Conservation (phyloP, 495 filamentous ascomycete genomes). For the Cercophora samala region DNA sequence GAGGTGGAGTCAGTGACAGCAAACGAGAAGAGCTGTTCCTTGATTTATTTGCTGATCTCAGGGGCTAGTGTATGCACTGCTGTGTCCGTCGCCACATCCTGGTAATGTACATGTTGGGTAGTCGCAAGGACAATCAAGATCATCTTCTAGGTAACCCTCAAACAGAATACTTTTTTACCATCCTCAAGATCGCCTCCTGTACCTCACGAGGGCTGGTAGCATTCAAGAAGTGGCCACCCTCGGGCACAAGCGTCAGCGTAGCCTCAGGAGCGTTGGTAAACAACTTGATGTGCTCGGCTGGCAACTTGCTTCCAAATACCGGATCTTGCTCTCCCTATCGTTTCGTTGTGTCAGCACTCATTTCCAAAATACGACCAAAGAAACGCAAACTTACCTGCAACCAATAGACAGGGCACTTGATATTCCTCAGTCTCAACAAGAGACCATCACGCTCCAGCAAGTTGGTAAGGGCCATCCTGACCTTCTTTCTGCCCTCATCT, state of each 20-base stretch:
- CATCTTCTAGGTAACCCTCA: too few relatives aligned
- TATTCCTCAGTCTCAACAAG: conserved; percentile 49
- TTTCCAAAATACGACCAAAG: background rate
- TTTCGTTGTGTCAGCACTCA: background rate
- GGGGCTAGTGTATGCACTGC: background rate
- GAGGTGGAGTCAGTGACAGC: background rate
- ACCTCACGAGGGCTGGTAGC: conserved; percentile 55
- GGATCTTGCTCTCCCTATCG: conserved; percentile 57
- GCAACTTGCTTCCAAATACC: conserved; percentile 47
- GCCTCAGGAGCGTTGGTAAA: conserved; percentile 54
- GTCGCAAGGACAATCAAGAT: background rate
- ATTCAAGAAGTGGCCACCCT: conserved; percentile 57
- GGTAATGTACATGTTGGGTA: too few relatives aligned
- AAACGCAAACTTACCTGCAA: conserved; percentile 48
- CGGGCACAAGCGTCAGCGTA: conserved; percentile 47
- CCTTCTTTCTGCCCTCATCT: conserved; percentile 53
- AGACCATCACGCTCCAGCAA: conserved; percentile 60
- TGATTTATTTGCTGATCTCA: background rate
- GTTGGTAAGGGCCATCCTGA: conserved; percentile 56
- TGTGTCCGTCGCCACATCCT: background rate
- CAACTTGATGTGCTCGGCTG: conserved; percentile 55
- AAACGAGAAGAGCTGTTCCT: background rate
- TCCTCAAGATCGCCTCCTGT: conserved; percentile 48
- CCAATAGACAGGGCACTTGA: conserved; percentile 61
- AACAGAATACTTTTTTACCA: conserved; percentile 36